Evolutionary conservation across 2,329 filamentous ascomycete species (phyloP), one percentile per base, ranked within the genome.

Genomic region (Nemania serpens): DNA sequence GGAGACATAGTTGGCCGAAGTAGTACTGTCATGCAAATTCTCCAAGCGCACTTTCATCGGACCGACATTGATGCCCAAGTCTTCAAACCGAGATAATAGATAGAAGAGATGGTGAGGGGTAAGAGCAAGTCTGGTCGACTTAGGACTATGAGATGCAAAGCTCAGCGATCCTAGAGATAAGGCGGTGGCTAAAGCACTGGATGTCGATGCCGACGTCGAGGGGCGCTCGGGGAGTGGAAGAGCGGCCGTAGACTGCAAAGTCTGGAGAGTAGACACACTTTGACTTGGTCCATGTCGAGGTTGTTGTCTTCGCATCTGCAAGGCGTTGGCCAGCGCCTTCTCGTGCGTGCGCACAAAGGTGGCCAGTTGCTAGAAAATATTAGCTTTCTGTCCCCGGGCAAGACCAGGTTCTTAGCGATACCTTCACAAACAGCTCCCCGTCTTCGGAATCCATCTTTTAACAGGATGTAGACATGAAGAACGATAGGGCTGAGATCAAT

Each of bases 71-170:
- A 98, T 95, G 61, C 88, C 88, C 62, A 98, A 83, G 66, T 97
- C 94, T 79, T 97, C 93, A 76, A 98, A 97, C 57, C 93, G 91
- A 58, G 93, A 97, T 56, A 99, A 85, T 34, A 99, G 85, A 75
- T 97, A 99, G 81, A 97, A 98, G 33, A 99, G 86, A 75, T 99
- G 95, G 73, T 99, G 95, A 18, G 95, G 91, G 12, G 95, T 98
- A 65, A 99, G 83, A 41, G 93, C 93, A 68, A 99, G 82, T 78
- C 96, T 97, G 42, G 91, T 91, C 18, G 93, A 91, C 79, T 96
- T 97, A 72, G 93, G 85, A 69, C 81, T 90, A 70, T 92, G 89
- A 5, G 93, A 96, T 48, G 91, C 87, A 74, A 98, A 95, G 72
- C 83, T 92, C 65, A 97, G 81, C 49, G 91, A 87, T 50, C 93